These are phyloP conservation scores for Breynia disticha DNA, from an alignment of 441 rosid species.

Conservation along the genomic window DNA sequence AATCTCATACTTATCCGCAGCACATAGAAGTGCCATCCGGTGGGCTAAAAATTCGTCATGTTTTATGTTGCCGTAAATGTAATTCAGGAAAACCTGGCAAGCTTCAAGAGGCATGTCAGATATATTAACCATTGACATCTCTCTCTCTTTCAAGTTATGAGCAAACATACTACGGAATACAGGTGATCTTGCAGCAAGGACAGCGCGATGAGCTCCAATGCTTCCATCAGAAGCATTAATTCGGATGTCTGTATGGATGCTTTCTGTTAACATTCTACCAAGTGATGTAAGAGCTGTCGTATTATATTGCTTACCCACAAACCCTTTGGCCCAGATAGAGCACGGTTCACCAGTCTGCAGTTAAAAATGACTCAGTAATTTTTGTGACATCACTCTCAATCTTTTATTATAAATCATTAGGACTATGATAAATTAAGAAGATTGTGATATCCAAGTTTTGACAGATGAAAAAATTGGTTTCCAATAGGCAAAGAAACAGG, in stretches of 20 bases:
- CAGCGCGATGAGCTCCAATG: conserved; percentile 77
- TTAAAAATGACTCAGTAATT: too few relatives aligned
- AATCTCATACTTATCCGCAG: conserved; percentile 80
- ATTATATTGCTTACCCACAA: conserved; percentile 34
- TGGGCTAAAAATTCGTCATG: conserved; percentile 59
- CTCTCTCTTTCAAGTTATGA: conserved; percentile 83
- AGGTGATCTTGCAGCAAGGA: conserved; percentile 77
- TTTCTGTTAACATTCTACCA: conserved; percentile 71
- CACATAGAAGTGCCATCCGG: conserved; percentile 62
- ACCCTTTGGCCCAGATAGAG: conserved; percentile 75
- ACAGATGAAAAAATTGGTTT: too few relatives aligned
- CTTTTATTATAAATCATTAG: neutral
- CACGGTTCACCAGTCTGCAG: conserved; percentile 56
- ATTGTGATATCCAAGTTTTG: too few relatives aligned
- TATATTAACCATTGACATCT: conserved; percentile 57
- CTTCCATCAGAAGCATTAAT: conserved; percentile 79
- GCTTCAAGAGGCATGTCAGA: conserved; percentile 72
- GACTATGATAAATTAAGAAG: too few relatives aligned
- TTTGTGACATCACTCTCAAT: too few relatives aligned
- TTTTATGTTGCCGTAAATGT: conserved; percentile 68
- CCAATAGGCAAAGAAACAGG: too few relatives aligned
- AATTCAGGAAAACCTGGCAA: conserved; percentile 63
- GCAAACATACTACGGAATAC: conserved; percentile 80
- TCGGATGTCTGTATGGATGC: conserved; percentile 69
- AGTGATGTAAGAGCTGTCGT: conserved; percentile 51